phyloP scores from a whole-genome alignment of 2,329 filamentous ascomycete genomes.

The Ambrosiella cleistominuta region DNA sequence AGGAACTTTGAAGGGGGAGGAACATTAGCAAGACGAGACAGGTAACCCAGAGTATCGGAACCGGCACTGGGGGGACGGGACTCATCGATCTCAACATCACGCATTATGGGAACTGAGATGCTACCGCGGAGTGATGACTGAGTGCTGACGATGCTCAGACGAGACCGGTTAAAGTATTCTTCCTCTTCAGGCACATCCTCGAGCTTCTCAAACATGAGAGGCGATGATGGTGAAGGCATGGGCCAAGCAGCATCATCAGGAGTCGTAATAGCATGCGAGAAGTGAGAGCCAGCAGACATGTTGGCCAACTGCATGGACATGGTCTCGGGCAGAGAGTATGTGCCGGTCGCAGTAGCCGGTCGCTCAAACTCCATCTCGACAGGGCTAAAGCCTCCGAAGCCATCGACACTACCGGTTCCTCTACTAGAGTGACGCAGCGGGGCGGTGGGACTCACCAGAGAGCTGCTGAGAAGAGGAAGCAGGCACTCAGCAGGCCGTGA shows the following conservation, averaged over 20 bases:
- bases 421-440: conserved; percentile 40
- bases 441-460: conserved; percentile 21
- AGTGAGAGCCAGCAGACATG: conserved; percentile 20
- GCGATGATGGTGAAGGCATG: conserved; percentile 22
- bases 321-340: conserved; percentile 28
- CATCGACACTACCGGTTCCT: conserved; percentile 27
- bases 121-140: conserved; percentile 35
- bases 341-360: conserved; percentile 25
- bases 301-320: conserved; percentile 17
- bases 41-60: conserved; percentile 33
- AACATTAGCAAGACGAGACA: conserved; percentile 1
- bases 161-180: conserved; percentile 29
- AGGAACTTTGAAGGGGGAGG: conserved; percentile 19
- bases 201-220: conserved; percentile 26
- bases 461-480: conserved; percentile 9
- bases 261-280: conserved; percentile 26
- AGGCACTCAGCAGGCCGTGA: conserved; percentile 24
- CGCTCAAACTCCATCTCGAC: conserved; percentile 26
- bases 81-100: conserved; percentile 22
- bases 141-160: conserved; percentile 29
- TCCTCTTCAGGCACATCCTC: conserved; percentile 48
- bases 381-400: conserved; percentile 12
- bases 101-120: conserved; percentile 34
- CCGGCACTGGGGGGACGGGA: conserved; percentile 28
- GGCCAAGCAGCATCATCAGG: conserved; percentile 28